A percentile compares a stretch with the other conserved stretches of the same genome.
Evolutionary conservation across 768 basidiomycete genomes (phyloP).

Genomic region (Tricholoma saponaceum): DNA sequence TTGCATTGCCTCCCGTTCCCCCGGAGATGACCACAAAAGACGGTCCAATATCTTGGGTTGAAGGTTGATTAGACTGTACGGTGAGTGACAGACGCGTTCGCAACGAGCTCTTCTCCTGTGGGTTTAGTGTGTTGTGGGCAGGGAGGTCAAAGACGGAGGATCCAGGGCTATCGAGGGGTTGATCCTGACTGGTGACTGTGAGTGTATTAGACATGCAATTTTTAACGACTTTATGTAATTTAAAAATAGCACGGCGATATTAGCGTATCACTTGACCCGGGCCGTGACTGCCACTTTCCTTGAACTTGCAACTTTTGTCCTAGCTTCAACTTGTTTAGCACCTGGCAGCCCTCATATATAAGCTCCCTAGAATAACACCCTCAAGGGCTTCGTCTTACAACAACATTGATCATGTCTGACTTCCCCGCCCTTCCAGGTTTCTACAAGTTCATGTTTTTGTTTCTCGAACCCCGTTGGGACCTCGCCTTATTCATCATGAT

Average conservation of each 20-base stretch:
- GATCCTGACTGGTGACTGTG: constrained; percentile 3
- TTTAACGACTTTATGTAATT: too few relatives aligned
- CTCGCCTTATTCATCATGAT: neutral
- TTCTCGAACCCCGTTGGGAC: constrained; percentile 57
- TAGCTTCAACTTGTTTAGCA: too few relatives aligned
- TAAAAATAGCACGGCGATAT: too few relatives aligned
- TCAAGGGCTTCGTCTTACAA: too few relatives aligned
- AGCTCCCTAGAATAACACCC: too few relatives aligned
- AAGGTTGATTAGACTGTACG: constrained; percentile 1
- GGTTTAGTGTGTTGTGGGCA: constrained; percentile 28
- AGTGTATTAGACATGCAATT: constrained; percentile 8
- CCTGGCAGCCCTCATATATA: too few relatives aligned
- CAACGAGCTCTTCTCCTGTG: neutral
- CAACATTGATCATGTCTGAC: constrained; percentile 6
- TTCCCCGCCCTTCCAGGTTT: constrained; percentile 62
- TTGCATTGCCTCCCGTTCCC: constrained; percentile 91
- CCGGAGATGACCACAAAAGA: constrained; percentile 82
- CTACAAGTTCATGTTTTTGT: constrained; percentile 59
- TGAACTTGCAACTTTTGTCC: too few relatives aligned
- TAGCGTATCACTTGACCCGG: too few relatives aligned
- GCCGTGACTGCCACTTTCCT: too few relatives aligned
- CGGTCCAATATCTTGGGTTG: constrained; percentile 10
- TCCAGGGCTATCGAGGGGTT: constrained; percentile 48
- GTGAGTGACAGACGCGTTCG: constrained; percentile 1
- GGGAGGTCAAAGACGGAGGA: constrained; percentile 78